Evolutionary conservation across 2,329 filamentous ascomycete species (phyloP).

Genomic region (Aspergillus luchuensis): DNA sequence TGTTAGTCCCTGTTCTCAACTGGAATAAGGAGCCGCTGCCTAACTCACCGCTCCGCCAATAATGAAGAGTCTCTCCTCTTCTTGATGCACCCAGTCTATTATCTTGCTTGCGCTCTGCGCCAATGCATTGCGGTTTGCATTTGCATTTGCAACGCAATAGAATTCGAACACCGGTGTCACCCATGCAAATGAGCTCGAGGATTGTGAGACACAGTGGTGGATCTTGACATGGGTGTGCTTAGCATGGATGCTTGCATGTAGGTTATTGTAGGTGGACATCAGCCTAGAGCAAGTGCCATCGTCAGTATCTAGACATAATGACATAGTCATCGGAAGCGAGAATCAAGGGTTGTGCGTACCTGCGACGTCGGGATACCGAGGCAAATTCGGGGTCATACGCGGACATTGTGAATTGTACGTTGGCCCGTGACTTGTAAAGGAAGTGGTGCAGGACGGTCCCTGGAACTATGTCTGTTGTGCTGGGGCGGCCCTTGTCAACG

Average conservation of each 20-base stretch:
- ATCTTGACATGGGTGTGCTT: conserved; percentile 85
- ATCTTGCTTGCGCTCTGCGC: conserved; percentile 86
- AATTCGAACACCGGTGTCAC: conserved; percentile 88
- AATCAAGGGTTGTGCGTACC: conserved; percentile 42
- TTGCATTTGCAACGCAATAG: conserved; percentile 88
- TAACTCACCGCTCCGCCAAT: conserved; percentile 84
- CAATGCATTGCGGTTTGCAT: conserved; percentile 62
- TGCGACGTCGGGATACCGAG: conserved; percentile 62
- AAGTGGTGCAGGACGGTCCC: conserved; percentile 85
- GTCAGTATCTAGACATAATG: neutral
- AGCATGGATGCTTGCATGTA: conserved; percentile 83
- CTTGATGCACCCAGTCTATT: conserved; percentile 84
- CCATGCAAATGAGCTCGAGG: conserved; percentile 83
- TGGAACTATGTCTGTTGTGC: conserved; percentile 73
- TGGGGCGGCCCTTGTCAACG: conserved; percentile 69
- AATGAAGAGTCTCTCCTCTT: conserved; percentile 94
- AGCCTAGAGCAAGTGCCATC: conserved; percentile 49
- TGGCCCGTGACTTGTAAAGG: conserved; percentile 88
- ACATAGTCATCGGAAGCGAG: neutral
- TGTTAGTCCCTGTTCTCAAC: neutral
- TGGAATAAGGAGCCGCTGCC: no score
- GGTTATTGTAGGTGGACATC: conserved; percentile 79
- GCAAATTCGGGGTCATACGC: conserved; percentile 71
- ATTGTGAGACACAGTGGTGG: conserved; percentile 73
- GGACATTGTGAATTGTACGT: conserved; percentile 95